Base-by-base conservation (phyloP, 345 rosid genomes). In the Noccaea caerulescens region DNA sequence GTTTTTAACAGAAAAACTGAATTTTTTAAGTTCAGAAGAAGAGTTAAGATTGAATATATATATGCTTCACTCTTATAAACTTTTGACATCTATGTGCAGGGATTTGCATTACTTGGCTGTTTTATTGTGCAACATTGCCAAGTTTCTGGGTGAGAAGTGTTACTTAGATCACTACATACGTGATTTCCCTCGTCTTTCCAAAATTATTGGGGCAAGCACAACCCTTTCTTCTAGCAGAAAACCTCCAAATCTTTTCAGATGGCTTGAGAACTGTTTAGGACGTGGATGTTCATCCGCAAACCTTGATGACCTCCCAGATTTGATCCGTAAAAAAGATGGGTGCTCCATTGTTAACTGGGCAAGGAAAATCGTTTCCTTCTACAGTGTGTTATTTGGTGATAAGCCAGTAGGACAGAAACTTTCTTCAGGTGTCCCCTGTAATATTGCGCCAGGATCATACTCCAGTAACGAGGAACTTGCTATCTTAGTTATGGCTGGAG, bases 401-500 rank as follows among this genome's bases (percentile, higher is more conserved):
- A 83, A 86, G 68, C 87, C 72, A 64, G 80, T 66, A 30, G 92
- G 90, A 62, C 80, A 76, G 52, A 85, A 81, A 72, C 84, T 89
- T 53, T 80, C 95, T 6, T 82, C 91, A 75, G 96, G 97, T 68
- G 86, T 93, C 63, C 76, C 76, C 76, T 93, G 96, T 81, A 87
- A 82, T 71, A 64, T 91, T 71, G 89, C 94, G 32, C 18, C 69
- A n/a, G 98, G 98, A 60, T 91, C 96, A 66, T 84, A 76, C 78
- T 68, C 85, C 77, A 81, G 82, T 38, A 72, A 66, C 61, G 98
- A 89, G 86, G 97, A 93, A 80, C 87, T 89, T 36, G 72, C 92
- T 14, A 80, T 93, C 72, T 80, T 93, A 83, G 94, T 96, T 76
- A 93, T 93, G 98, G 95, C 84, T 42, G 98, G 97, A 59, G 98